Evolutionary conservation across 164 flowering plant genomes (phyloP).

Genomic region (Vitis vinifera): DNA sequence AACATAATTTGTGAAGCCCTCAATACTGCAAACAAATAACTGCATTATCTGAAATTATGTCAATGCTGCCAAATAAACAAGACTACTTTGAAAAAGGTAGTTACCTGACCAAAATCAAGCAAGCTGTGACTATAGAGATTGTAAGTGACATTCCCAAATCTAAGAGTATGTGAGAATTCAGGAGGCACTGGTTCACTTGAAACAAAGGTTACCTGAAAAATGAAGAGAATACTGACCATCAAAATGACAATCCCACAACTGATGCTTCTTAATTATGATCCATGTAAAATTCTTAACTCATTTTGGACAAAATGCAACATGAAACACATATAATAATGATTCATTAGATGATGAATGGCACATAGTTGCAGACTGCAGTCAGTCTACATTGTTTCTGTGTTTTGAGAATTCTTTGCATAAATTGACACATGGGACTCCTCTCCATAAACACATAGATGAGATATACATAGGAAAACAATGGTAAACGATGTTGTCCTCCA

Average conservation of each 20-base stretch:
- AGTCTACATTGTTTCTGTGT: too few species aligned
- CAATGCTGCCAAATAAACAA: background rate
- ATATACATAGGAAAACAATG: too few species aligned
- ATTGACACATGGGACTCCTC: too few species aligned
- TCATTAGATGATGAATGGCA: too few species aligned
- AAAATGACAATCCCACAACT: background rate
- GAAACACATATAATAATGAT: too few species aligned
- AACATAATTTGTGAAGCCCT: too few species aligned
- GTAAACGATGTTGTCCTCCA: too few species aligned
- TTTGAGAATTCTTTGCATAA: too few species aligned
- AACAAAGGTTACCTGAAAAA: slow-evolving; percentile 87
- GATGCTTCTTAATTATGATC: slow-evolving; percentile 4
- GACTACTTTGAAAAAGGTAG: background rate
- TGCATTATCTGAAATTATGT: background rate
- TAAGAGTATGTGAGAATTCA: slow-evolving; percentile 61
- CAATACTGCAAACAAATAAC: background rate
- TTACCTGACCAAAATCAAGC: slow-evolving; percentile 97
- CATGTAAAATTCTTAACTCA: too few species aligned
- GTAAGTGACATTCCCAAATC: slow-evolving; percentile 65
- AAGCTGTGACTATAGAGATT: slow-evolving; percentile 91
- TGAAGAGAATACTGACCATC: background rate
- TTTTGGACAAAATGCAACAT: too few species aligned
- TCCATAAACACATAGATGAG: too few species aligned
- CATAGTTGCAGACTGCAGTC: too few species aligned
- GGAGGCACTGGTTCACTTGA: slow-evolving; percentile 70